Evolutionary conservation across 208 protist species (phyloP).

Genomic region (Trypanosoma avium): DNA sequence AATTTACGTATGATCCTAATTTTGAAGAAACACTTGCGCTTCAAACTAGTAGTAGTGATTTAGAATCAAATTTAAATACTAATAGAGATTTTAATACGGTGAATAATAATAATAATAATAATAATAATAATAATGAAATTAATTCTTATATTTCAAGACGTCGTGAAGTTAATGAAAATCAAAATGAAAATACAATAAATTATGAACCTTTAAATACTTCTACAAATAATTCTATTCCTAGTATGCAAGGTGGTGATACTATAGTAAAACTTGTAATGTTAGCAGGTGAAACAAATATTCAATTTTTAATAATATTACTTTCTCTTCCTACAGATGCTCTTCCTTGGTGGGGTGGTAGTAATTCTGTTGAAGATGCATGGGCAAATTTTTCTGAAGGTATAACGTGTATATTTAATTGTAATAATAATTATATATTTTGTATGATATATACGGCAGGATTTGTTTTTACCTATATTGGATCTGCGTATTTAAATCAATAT

Average conservation of each 20-base stretch:
- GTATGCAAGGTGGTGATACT: conserved; percentile 52
- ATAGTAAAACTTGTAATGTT: conserved; percentile 86
- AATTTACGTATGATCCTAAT: conserved; percentile 63
- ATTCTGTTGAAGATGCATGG: conserved; percentile 50
- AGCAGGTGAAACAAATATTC: conserved; percentile 51
- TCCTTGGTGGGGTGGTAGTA: conserved; percentile 75
- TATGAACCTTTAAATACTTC: not conserved
- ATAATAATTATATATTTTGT: conserved; percentile 62
- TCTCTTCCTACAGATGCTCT: conserved; percentile 79
- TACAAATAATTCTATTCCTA: not conserved
- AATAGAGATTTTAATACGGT: too few relatives aligned
- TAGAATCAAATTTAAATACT: not conserved
- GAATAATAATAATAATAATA: not conserved
- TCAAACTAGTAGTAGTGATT: too few relatives aligned
- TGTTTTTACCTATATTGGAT: conserved; percentile 71
- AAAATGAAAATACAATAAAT: not conserved
- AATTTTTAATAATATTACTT: conserved; percentile 57
- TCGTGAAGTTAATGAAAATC: not conserved
- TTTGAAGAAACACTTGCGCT: conserved; percentile 29
- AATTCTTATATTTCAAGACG: not conserved
- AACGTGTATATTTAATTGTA: conserved; percentile 54
- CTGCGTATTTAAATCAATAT: conserved; percentile 87
- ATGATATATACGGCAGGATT: conserved; percentile 80
- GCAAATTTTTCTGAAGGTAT: conserved; percentile 69
- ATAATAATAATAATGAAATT: not conserved